Base-by-base conservation (phyloP, 2,329 filamentous ascomycete genomes). In the Malbranchea zuffiana region DNA sequence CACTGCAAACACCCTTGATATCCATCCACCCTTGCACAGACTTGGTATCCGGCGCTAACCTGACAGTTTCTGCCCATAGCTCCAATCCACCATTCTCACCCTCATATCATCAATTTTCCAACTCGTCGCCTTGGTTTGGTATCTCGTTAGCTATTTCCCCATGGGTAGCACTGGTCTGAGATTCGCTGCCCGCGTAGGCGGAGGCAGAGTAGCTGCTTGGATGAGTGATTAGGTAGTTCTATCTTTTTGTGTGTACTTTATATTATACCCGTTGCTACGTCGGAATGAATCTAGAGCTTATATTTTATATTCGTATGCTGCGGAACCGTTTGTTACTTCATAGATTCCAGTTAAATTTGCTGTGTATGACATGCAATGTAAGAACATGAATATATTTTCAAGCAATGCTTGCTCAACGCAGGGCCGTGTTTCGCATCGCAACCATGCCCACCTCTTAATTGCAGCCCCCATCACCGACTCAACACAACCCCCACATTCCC, bases 101-200 rank as follows among this genome's bases (percentile, higher is more conserved):
- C 68, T 96, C 37, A 66, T 95, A 45, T 82, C 86, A 15, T 78
- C 84, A 44, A 71, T 95, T 42, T 66, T 87, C 49, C 90, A 98
- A 59, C 69, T 96, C 37, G 78, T 79, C 36, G 82, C 81, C 45
- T 68, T 96, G 46, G 47, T 84, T 31, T 96, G 88, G 88, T 96
- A 96, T 63, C 71, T 95, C 31, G 78, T 96, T 60, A 93, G 84
- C 63, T 98, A 98, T 61, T 96, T 96, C 53, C 90, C 90, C 17
- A 94, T 96, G 87, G 90, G 90, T 26, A 83, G 82, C 40, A 82
- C 80, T 38, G 85, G 90, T 27, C 65, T 98, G 47, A 80, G 88
- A 42, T 75, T 94, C 48, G 86, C 86, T 40, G 84, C 86, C 28
- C 78, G 77, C 3, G 90, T 94, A 55, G 90, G 88, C 15, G 83